Evolutionary conservation across 768 basidiomycete genomes (phyloP), one percentile per base, ranked within the genome.

Genomic region (Cystofilobasidium capitatum): DNA sequence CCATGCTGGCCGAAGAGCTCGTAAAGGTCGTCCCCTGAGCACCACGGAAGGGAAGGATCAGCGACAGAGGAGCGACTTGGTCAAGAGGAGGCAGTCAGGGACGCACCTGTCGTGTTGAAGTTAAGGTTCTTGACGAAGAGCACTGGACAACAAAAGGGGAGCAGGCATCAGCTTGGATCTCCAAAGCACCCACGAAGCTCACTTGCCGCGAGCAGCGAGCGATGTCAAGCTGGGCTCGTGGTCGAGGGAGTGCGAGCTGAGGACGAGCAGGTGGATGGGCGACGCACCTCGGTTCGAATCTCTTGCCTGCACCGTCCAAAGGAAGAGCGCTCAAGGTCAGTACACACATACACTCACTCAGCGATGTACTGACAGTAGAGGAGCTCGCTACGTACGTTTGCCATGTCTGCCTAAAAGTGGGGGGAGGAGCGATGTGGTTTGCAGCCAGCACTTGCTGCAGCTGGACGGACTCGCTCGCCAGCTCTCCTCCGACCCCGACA

Each of bases 51-150:
- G 29, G 10, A 4, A 13, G 29, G 20, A 31, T 55, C 29, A 2
- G 2, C 17, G 31, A 14, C 29, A 55, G 51, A 26, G n/a, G n/a
- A 4, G 26, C 2, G 2, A 33, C 29, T 8, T 33, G 8, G 17
- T 7, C 12, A 55, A 16, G 29, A 5, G 17, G 6, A 45, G 14
- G 44, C 44, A 16, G 44, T 45, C 44, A 20, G 17, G 17, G 44
- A 49, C 35, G 64, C 68, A 20, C 68, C 68, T 0, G 68, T 69
- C 6, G 68, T 69, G 47, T 69, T 69, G 45, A 69, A 69, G 59
- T 69, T 69, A 10, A 69, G 62, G 58, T 69, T 69, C 58, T 69
- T 69, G 57, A 69, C 68, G 47, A 69, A 69, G 24, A 69, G 62
- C 7, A 69, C 59, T 60, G 44, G 16, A n/a, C 24, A 20, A 20